phyloP scores from a whole-genome alignment of 2,329 filamentous ascomycete genomes.

The Phoma sp. region DNA sequence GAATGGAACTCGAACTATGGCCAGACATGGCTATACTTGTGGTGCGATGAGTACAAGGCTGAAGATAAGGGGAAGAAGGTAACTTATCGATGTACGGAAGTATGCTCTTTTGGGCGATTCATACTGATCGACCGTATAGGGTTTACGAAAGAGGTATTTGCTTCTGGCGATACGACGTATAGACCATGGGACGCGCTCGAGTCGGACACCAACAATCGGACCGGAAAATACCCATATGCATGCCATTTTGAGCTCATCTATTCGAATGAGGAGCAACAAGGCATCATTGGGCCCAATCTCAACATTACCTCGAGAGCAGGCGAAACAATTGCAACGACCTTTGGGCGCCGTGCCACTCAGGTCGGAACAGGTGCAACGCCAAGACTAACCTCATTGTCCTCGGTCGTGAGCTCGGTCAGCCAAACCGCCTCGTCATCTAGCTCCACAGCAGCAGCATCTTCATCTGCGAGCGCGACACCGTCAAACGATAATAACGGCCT shows the following conservation, averaged over 20 bases:
- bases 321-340: constrained; percentile 2
- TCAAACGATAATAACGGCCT: not conserved
- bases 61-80: not conserved
- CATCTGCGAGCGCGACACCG: not conserved
- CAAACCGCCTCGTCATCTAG: not conserved
- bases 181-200: constrained; percentile 3
- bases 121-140: no score
- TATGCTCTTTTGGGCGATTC: not conserved
- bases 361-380: not conserved
- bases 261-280: not conserved
- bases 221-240: not conserved
- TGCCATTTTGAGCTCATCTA: constrained; percentile 15
- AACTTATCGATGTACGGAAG: not conserved
- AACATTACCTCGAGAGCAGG: constrained; percentile 6
- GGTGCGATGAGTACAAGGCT: constrained; percentile 2
- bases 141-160: not conserved
- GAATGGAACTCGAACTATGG: constrained; percentile 10
- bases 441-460: not conserved
- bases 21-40: constrained; percentile 9
- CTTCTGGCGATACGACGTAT: constrained; percentile 6
- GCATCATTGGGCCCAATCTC: not conserved
- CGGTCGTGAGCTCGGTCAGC: not conserved
- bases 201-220: constrained; percentile 4
- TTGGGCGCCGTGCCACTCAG: constrained; percentile 4
- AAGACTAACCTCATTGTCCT: not conserved